phyloP scores from a whole-genome alignment of 257 asterid genomes.

The Nicotiana benthamiana region DNA sequence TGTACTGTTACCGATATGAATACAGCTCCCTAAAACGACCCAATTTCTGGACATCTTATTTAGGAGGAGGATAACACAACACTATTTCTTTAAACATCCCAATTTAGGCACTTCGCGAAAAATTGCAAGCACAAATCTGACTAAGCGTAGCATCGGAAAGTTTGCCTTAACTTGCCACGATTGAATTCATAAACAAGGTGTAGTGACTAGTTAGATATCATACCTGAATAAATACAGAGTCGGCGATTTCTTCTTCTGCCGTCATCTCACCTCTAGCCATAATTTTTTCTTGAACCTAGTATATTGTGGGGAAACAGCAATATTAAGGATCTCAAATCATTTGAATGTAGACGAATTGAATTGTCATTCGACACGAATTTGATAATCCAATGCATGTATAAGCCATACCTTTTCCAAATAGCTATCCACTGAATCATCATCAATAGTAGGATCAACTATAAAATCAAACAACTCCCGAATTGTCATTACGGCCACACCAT shows the following conservation, averaged over 20 bases:
- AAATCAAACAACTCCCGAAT: slow-evolving; percentile 82
- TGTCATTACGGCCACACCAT: slow-evolving; percentile 90
- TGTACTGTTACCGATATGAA: background rate
- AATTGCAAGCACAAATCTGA: background rate
- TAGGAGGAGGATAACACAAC: background rate
- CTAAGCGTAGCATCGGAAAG: background rate
- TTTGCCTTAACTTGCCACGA: background rate
- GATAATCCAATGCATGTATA: background rate
- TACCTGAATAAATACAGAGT: slow-evolving; percentile 84
- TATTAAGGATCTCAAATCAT: background rate
- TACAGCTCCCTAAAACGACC: background rate
- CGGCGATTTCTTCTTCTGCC: slow-evolving; percentile 90
- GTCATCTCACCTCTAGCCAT: slow-evolving; percentile 78
- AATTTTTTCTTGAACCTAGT: slow-evolving; percentile 68
- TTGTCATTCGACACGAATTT: background rate
- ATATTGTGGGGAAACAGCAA: background rate
- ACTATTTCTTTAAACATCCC: background rate
- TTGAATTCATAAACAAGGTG: background rate
- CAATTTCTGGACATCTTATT: background rate
- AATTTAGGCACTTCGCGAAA: background rate
- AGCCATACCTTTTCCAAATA: slow-evolving; percentile 76
- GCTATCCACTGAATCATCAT: slow-evolving; percentile 70
- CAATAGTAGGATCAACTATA: slow-evolving; percentile 76
- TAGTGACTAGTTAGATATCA: background rate
- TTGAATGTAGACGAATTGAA: background rate